phyloP scores from a whole-genome alignment of 208 protist genomes.

The Giardia muris region DNA sequence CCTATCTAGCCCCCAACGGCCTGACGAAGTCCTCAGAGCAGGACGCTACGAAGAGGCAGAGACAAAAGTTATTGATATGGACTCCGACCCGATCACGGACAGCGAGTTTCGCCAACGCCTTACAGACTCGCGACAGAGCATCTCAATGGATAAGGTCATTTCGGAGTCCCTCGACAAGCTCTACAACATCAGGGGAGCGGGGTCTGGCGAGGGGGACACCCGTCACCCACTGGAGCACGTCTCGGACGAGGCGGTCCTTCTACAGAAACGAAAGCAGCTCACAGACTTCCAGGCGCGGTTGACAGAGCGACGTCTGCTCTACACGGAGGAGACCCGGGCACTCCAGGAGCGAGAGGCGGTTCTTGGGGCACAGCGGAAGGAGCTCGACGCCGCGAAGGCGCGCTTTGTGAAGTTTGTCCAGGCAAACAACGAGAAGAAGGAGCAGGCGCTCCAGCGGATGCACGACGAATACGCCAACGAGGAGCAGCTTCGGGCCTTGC shows the following conservation, averaged over 20 bases:
- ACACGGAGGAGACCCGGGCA: not conserved
- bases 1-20: too few relatives aligned
- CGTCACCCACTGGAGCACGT: not conserved
- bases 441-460: not conserved
- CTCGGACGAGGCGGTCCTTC: not conserved
- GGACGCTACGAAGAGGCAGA: too few relatives aligned
- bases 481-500: not conserved
- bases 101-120: not conserved
- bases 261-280: conserved; percentile 3
- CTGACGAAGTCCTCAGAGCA: too few relatives aligned
- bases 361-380: not conserved
- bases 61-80: too few relatives aligned
- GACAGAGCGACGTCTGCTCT: not conserved
- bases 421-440: not conserved
- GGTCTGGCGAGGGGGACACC: not conserved
- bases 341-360: not conserved
- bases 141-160: not conserved
- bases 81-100: not conserved
- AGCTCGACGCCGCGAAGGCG: not conserved
- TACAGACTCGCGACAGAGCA: not conserved
- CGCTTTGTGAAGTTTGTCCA: not conserved
- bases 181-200: not conserved
- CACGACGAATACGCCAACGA: not conserved
- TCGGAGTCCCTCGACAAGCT: not conserved
- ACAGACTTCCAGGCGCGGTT: not conserved